Percentiles rank a stretch among this genome's conserved stretches.
phyloP scores from a whole-genome alignment of 2,329 filamentous ascomycete species.

The Pezicula neosporulosa region DNA sequence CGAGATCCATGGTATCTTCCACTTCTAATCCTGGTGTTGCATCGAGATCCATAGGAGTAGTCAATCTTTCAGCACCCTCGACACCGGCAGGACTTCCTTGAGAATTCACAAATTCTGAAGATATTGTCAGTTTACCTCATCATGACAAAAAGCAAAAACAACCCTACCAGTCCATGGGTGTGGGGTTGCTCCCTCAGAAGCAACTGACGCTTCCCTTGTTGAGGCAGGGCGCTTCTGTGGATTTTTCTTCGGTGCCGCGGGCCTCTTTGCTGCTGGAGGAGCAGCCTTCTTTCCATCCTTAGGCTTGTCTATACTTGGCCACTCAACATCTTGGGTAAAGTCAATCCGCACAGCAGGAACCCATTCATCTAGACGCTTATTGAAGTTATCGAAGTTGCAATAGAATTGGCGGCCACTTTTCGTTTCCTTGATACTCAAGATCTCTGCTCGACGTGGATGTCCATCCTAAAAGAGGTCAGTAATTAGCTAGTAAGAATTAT shows the following conservation, averaged over 20 bases:
- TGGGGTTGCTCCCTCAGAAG: conserved; percentile 26
- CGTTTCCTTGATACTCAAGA: conserved; percentile 87
- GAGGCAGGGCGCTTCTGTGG: conserved; percentile 33
- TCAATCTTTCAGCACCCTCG: conserved; percentile 23
- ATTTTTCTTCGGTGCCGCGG: conserved; percentile 29
- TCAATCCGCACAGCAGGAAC: conserved; percentile 79
- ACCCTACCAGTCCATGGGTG: conserved; percentile 20
- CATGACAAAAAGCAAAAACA: background rate
- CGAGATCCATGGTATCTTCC: conserved; percentile 46
- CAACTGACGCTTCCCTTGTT: conserved; percentile 28
- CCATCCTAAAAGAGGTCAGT: conserved; percentile 56
- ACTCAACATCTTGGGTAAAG: conserved; percentile 87
- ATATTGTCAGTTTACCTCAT: conserved; percentile 10
- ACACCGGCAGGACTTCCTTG: conserved; percentile 24
- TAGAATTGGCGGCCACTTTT: conserved; percentile 89
- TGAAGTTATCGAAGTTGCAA: conserved; percentile 98
- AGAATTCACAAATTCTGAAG: conserved; percentile 24
- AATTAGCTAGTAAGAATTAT: no score
- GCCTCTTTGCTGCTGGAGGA: conserved; percentile 38
- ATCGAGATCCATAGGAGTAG: conserved; percentile 23
- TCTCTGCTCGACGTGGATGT: conserved; percentile 86
- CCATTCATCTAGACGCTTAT: conserved; percentile 86
- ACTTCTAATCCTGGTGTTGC: conserved; percentile 26
- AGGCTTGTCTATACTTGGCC: conserved; percentile 78
- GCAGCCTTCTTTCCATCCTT: conserved; percentile 74